phyloP scores from a whole-genome alignment of 148 eudicot species.

The Fallopia convolvulus region DNA sequence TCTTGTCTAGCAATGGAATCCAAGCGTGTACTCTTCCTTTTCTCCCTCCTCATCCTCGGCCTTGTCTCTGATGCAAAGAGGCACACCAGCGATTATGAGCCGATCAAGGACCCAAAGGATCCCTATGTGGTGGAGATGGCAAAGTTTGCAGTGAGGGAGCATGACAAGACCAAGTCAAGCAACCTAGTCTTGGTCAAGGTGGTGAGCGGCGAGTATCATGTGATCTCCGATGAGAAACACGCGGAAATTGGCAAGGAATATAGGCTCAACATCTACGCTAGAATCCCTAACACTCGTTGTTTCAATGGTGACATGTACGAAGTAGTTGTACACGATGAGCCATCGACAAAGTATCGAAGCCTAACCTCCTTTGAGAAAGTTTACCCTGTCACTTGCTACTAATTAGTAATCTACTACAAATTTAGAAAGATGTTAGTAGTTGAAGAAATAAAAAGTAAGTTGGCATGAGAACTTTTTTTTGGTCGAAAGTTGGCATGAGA shows the following conservation, averaged over 20 bases:
- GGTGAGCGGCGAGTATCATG: slow-evolving; percentile 36
- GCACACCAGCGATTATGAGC: slow-evolving; percentile 17
- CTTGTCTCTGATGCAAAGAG: background rate
- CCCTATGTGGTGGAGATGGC: slow-evolving; percentile 34
- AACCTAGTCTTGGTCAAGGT: slow-evolving; percentile 14
- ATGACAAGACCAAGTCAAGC: slow-evolving; percentile 22
- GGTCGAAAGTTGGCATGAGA: too few relatives aligned
- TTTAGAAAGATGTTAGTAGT: too few relatives aligned
- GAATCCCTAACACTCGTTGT: slow-evolving; percentile 17
- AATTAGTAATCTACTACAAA: too few relatives aligned
- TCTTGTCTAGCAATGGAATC: background rate
- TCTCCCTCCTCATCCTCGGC: background rate
- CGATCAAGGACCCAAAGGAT: slow-evolving; percentile 27
- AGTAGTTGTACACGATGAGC: slow-evolving; percentile 36
- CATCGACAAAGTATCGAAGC: slow-evolving; percentile 9
- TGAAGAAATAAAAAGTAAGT: too few relatives aligned
- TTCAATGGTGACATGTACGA: slow-evolving; percentile 10
- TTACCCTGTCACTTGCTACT: background rate
- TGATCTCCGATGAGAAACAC: slow-evolving; percentile 22
- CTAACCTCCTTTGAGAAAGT: slow-evolving; percentile 27
- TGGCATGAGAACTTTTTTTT: too few relatives aligned
- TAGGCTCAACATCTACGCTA: slow-evolving; percentile 30
- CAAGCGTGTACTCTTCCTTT: background rate
- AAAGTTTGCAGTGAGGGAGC: slow-evolving; percentile 36
- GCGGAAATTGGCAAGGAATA: slow-evolving; percentile 4